Evolutionary conservation across 768 basidiomycete genomes (phyloP), one percentile per base, ranked within the genome.

Genomic region (Strobilomyces dryophilus): DNA sequence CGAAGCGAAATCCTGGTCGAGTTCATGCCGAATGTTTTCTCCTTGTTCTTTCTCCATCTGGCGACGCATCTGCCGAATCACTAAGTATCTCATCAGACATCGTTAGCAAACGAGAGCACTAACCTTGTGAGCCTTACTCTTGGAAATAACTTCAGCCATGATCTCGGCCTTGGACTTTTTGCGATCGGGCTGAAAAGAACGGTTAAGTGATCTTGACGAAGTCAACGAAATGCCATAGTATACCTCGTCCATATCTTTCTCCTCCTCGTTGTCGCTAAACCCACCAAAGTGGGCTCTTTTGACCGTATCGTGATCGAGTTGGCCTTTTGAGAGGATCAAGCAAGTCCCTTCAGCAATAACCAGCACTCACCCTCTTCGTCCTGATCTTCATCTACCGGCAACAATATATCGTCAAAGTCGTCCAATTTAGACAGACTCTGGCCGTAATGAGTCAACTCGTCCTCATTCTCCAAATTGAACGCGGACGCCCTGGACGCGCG

Each of bases 91-190:
- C 24, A 24, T 24, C 24, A 24, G 24, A 24, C 24, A 24, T 4
- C 24, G 24, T 24, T 4, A 31, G 8, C n/a, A 34, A 21, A 50
- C 2, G 34, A 44, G 32, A 5, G 18, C 11, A 8, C 35, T 66
- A 60, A 92, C 95, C 76, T 95, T 98, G 74, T 98, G 84, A 46
- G 85, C 83, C 71, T 99, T 99, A 72, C 92, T 95, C 72, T 98
- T 99, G 1, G 92, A 89, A 42, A 99, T 92, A 32, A 99, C 89
- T 68, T 99, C 97, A 0, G 89, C 83, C 97, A 99, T 98, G 55
- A 98, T 91, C 64, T 99, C 95, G 2, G 90, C 87, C 71, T 95
- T 97, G 5, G 86, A 83, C 72, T 91, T 95, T 71, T 95, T 97
- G 54, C 85, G 76, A 43, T 81, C 81, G 8, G 87, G 87, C 90